phyloP scores from a whole-genome alignment of 139 green algal species.

The Trebouxia sp. region DNA sequence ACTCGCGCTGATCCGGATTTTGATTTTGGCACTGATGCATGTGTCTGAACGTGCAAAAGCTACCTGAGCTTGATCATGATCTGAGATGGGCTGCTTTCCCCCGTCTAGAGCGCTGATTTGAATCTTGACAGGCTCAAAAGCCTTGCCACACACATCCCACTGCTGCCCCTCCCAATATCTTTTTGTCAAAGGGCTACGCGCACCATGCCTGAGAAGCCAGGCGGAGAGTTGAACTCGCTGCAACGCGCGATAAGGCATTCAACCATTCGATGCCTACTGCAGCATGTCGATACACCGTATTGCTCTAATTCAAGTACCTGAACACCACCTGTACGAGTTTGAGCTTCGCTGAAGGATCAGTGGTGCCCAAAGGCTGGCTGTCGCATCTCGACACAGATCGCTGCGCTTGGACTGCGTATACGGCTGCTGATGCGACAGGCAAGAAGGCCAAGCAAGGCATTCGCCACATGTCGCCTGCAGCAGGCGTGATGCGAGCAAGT shows the following conservation, averaged over 20 bases:
- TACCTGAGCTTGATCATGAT: constrained; percentile 57
- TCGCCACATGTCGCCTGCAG: not conserved
- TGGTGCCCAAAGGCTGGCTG: constrained; percentile 4
- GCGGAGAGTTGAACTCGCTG: not conserved
- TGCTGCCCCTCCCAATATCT: constrained; percentile 53
- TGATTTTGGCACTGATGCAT: too few relatives aligned
- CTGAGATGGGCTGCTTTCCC: constrained; percentile 32
- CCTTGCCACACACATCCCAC: constrained; percentile 32
- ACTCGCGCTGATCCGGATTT: too few relatives aligned
- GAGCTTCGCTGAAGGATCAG: constrained; percentile 41
- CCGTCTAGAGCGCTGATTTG: constrained; percentile 30
- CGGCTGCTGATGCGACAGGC: not conserved
- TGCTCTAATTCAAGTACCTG: constrained; percentile 42
- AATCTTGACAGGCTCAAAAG: constrained; percentile 40
- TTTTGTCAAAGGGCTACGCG: constrained; percentile 59
- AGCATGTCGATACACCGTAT: constrained; percentile 10
- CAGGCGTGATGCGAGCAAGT: too few relatives aligned
- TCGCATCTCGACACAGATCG: not conserved
- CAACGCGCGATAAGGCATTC: not conserved
- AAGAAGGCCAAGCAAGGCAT: not conserved
- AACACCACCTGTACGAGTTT: constrained; percentile 74
- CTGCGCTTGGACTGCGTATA: not conserved
- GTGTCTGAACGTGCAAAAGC: too few relatives aligned
- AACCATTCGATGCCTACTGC: not conserved
- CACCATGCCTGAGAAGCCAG: constrained; percentile 59